A percentile compares a stretch with the other conserved stretches of the same genome.
phyloP scores from a whole-genome alignment of 1,284 basidiomycete species.

The Malassezia brasiliensis region DNA sequence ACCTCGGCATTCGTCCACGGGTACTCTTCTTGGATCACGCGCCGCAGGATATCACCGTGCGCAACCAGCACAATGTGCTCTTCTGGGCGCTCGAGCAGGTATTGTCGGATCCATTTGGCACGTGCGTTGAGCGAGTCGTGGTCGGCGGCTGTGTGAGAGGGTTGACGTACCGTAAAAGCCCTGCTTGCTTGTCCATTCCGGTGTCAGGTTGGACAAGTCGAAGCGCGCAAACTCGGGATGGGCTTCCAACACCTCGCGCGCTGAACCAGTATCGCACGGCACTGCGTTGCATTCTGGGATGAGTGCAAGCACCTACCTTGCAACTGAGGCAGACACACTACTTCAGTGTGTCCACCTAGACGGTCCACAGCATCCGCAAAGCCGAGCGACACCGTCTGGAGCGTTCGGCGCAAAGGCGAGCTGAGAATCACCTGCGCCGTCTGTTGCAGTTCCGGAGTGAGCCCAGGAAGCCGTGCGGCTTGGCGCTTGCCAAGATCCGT shows the following conservation, averaged over 20 bases:
- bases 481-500: conserved; percentile 43
- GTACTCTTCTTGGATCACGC: conserved; percentile 26
- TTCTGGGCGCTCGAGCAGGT: conserved; percentile 39
- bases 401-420: conserved; percentile 37
- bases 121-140: conserved; percentile 29
- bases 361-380: conserved; percentile 35
- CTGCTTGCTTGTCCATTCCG: conserved; percentile 45
- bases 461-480: conserved; percentile 26
- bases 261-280: conserved; percentile 46
- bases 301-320: conserved; percentile 23
- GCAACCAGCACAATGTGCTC: conserved; percentile 43
- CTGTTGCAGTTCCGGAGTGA: conserved; percentile 28
- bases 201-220: conserved; percentile 38
- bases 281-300: conserved; percentile 36
- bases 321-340: conserved; percentile 38
- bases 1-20: conserved; percentile 46
- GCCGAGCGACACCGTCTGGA: conserved; percentile 42
- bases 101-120: conserved; percentile 45
- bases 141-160: conserved; percentile 26
- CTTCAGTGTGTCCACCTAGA: conserved; percentile 31
- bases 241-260: conserved; percentile 30
- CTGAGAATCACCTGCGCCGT: conserved; percentile 34
- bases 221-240: conserved; percentile 37
- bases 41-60: conserved; percentile 45
- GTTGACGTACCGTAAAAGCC: conserved; percentile 31